These are phyloP conservation scores for Zancudomyces culisetae DNA, from an alignment of 371 early-diverging fungal genomes.

Conservation along the genomic window DNA sequence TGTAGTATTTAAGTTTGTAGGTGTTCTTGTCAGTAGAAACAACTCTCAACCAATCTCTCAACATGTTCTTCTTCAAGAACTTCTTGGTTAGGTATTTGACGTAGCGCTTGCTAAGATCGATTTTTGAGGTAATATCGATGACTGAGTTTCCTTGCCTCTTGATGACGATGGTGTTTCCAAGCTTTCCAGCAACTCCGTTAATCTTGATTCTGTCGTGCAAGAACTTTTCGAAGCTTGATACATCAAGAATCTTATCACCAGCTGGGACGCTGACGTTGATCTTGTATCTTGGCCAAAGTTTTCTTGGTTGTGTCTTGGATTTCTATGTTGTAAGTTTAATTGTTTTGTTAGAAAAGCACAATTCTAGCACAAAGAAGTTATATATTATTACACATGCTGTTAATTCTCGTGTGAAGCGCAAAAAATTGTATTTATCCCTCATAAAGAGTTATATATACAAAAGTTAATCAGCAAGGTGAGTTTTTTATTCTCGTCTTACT, in stretches of 20 bases:
- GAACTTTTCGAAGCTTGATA: constrained; percentile 91
- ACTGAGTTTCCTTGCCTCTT: constrained; percentile 53
- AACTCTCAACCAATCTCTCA: constrained; percentile 97
- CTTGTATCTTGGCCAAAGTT: constrained; percentile 48
- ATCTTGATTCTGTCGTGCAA: constrained; percentile 97
- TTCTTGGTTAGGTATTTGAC: constrained; percentile 98
- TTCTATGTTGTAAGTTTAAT: neutral
- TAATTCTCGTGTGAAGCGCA: too few relatives aligned
- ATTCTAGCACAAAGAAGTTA: too few relatives aligned
- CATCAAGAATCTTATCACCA: constrained; percentile 90
- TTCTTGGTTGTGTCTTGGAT: constrained; percentile 16
- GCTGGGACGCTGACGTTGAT: constrained; percentile 89
- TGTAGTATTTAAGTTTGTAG: constrained; percentile 87
- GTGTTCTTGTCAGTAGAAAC: constrained; percentile 75
- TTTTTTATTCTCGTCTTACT: too few relatives aligned
- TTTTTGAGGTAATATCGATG: constrained; percentile 56
- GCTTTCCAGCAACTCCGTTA: constrained; percentile 87
- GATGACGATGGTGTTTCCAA: constrained; percentile 72
- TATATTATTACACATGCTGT: too few relatives aligned
- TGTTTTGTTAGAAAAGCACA: too few relatives aligned
- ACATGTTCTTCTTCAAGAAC: constrained; percentile 97
- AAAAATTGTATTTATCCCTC: too few relatives aligned
- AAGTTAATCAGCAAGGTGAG: too few relatives aligned
- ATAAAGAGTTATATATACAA: too few relatives aligned
- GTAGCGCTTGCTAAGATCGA: constrained; percentile 92